Base-by-base conservation (phyloP, 139 green algal species). In the Spirogloea muscicola region DNA sequence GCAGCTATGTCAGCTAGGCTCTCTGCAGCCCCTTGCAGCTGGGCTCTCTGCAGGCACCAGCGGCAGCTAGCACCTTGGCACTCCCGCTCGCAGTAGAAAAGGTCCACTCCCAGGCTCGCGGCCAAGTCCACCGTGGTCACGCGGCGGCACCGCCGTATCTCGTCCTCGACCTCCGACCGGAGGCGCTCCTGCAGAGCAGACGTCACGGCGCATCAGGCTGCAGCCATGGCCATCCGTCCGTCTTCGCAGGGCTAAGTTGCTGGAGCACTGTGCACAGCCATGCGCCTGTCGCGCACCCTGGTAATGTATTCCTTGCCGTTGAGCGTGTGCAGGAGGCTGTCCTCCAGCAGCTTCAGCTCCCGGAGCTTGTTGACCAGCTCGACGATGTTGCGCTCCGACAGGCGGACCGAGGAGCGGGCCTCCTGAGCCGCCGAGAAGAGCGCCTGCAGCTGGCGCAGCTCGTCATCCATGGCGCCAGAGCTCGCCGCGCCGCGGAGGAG, bases 351-450 rank as follows among this genome's bases (percentile, higher is more conserved):
- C n/a, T 64, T 77, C 51, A 77, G 46, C 49, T 79, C 21, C 51
- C 52, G 57, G 33, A 80, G 66, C 79, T 85, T 85, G 3, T 73
- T 48, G 25, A 84, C 79, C 40, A 85, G 57, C 37, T 85, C 76
- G 25, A 85, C 52, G 6, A 84, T 64, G 36, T 85, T 85, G 6
- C 79, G 21, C 64, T 85, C 75, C 9, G 75, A 84, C 42, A 85
- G 57, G 21, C 75, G 1, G 0, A 68, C 55, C 18, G 68, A 18
- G 1, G 46, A 44, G 16, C 81, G 70, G 36, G 39, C 51, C 34
- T 80, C 74, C 69, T 82, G 74, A 0, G 74, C 74, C 29, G 27
- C 27, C 10, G 29, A 31, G 29, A 72, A 72, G 25, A 37, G 43
- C 63, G 66, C 25, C 63, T 72, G 63, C 63, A 80, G 52, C 46